phyloP scores from a whole-genome alignment of 2,329 filamentous ascomycete species.

The Blastomyces emzantsi region DNA sequence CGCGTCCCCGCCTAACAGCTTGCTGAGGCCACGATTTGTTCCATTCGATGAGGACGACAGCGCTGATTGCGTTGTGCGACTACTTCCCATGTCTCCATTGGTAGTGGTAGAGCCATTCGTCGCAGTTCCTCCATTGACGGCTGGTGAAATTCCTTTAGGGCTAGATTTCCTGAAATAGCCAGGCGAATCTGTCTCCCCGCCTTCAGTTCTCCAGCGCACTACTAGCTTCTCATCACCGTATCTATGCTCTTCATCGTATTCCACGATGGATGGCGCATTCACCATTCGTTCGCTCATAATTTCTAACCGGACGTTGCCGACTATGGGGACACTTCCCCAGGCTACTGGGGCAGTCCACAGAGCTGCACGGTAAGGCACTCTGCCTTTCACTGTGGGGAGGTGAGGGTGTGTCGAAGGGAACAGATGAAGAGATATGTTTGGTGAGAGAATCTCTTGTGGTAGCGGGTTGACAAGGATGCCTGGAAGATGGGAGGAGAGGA shows the following conservation, averaged over 20 bases:
- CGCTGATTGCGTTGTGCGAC: slow-evolving; percentile 13
- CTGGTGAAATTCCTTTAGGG: background rate
- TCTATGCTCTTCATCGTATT: slow-evolving; percentile 29
- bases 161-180: slow-evolving; percentile 8
- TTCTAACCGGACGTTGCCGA: slow-evolving; percentile 80
- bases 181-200: slow-evolving; percentile 14
- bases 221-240: slow-evolving; percentile 65
- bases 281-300: slow-evolving; percentile 86
- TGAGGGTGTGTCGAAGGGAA: slow-evolving; percentile 54
- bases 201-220: slow-evolving; percentile 73
- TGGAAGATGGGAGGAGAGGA: slow-evolving; percentile 54
- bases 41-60: slow-evolving; percentile 23
- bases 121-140: background rate
- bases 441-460: slow-evolving; percentile 53
- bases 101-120: background rate
- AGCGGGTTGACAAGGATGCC: slow-evolving; percentile 53
- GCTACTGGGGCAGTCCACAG: slow-evolving; percentile 94
- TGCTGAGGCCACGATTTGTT: slow-evolving; percentile 34
- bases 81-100: background rate
- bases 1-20: slow-evolving; percentile 46
- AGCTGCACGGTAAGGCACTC: slow-evolving; percentile 83
- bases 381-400: slow-evolving; percentile 83
- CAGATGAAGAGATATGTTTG: slow-evolving; percentile 53
- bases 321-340: slow-evolving; percentile 85
- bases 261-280: slow-evolving; percentile 40